A percentile compares a stretch with the other conserved stretches of the same genome.
These are phyloP conservation scores for Zizania palustris DNA, from an alignment of 202 grass and related monocot species.

Conservation along the genomic window DNA sequence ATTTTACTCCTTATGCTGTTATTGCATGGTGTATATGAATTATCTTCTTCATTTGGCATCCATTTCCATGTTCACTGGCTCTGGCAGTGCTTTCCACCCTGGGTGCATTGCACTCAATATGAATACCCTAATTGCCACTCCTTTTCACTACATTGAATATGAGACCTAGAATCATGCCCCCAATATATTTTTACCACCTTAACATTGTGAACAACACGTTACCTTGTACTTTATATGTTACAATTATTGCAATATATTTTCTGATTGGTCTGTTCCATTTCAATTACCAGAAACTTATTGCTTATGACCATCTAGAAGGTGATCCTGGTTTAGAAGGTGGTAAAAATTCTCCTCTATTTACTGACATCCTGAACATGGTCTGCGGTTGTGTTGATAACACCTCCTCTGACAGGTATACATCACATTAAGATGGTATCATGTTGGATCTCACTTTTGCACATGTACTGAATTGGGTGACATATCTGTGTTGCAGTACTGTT, in stretches of 20 bases:
- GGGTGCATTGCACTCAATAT: slow-evolving; percentile 1
- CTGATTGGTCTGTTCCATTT: slow-evolving; percentile 53
- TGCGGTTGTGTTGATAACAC: slow-evolving; percentile 95
- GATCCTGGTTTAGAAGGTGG: slow-evolving; percentile 94
- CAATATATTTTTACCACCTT: slow-evolving; percentile 33
- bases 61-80: slow-evolving; percentile 16
- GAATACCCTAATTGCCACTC: slow-evolving; percentile 1
- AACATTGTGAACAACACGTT: slow-evolving; percentile 13
- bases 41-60: too few species aligned
- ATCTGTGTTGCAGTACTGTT: slow-evolving; percentile 69
- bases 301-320: slow-evolving; percentile 99
- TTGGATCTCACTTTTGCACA: slow-evolving; percentile 34
- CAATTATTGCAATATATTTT: slow-evolving; percentile 31
- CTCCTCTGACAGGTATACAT: slow-evolving; percentile 82
- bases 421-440: slow-evolving; percentile 41
- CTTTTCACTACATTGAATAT: background rate
- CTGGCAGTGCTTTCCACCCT: slow-evolving; percentile 17
- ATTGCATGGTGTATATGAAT: background rate
- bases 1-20: background rate
- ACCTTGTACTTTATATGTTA: slow-evolving; percentile 21
- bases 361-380: slow-evolving; percentile 83
- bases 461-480: slow-evolving; percentile 41
- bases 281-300: slow-evolving; percentile 92
- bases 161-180: slow-evolving; percentile 1
- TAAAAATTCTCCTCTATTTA: slow-evolving; percentile 89